Evolutionary conservation across 139 green algal species (phyloP).

Genomic region (Closterium sp.): DNA sequence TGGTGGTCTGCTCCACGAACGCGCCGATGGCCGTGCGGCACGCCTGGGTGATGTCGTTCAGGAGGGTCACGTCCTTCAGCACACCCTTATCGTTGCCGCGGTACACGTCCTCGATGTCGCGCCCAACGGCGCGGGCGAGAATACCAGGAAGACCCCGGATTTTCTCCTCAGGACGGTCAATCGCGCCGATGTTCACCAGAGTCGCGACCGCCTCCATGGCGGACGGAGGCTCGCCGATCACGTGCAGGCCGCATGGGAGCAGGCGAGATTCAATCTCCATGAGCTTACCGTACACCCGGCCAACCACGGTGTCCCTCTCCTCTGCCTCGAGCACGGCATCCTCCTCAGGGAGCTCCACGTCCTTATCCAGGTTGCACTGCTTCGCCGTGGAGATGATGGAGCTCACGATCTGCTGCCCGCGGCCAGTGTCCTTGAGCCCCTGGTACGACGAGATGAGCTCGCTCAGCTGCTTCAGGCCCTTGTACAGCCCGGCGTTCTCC

Average conservation of each 20-base stretch:
- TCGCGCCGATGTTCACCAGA: constrained; percentile 96
- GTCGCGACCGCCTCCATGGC: constrained; percentile 94
- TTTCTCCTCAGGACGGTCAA: constrained; percentile 82
- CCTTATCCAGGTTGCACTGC: constrained; percentile 97
- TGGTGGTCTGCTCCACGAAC: constrained; percentile 86
- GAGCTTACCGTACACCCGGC: constrained; percentile 69
- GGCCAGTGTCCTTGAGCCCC: constrained; percentile 79
- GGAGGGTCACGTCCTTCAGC: constrained; percentile 84
- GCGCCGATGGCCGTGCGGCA: constrained; percentile 69
- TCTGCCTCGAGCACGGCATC: constrained; percentile 73
- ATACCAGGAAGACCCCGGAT: constrained; percentile 87
- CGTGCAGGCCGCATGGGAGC: constrained; percentile 95
- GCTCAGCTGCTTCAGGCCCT: constrained; percentile 80
- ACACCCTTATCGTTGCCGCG: constrained; percentile 65
- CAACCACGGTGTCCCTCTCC: constrained; percentile 63
- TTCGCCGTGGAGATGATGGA: constrained; percentile 95
- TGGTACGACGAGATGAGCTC: constrained; percentile 97
- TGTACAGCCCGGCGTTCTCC: constrained; percentile 99
- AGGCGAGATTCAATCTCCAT: constrained; percentile 99
- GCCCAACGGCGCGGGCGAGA: constrained; percentile 77
- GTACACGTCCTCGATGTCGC: constrained; percentile 95
- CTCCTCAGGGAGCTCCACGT: constrained; percentile 81
- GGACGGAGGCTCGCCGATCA: constrained; percentile 87
- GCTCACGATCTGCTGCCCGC: constrained; percentile 80
- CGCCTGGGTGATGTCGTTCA: constrained; percentile 87